A percentile compares a stretch with the other conserved stretches of the same genome.
phyloP scores from a whole-genome alignment of 2,329 filamentous ascomycete species.

The Trichoderma sp. region DNA sequence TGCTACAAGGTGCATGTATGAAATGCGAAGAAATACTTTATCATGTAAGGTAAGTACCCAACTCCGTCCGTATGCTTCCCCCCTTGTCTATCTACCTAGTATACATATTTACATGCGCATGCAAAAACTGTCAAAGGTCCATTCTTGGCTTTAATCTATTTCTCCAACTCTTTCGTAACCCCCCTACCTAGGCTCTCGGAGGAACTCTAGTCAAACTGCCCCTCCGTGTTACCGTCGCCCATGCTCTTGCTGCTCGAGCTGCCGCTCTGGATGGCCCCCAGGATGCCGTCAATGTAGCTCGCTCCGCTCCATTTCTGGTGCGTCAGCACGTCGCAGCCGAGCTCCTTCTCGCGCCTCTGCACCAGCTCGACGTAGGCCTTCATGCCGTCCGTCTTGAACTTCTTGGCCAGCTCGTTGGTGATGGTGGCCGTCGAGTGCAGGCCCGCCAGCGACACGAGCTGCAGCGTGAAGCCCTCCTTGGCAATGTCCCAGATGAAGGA shows the following conservation, averaged over 20 bases:
- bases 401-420: slow-evolving; percentile 72
- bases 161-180: slow-evolving; percentile 16
- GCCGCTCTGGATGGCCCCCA: slow-evolving; percentile 88
- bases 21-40: not conserved
- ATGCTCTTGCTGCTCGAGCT: slow-evolving; percentile 89
- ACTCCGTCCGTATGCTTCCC: slow-evolving; percentile 17
- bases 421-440: slow-evolving; percentile 67
- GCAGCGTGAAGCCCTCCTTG: slow-evolving; percentile 75
- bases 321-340: slow-evolving; percentile 88
- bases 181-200: not conserved
- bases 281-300: slow-evolving; percentile 79
- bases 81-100: not conserved
- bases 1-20: not conserved
- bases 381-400: slow-evolving; percentile 92
- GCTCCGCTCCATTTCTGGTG: slow-evolving; percentile 84
- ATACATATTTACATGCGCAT: slow-evolving; percentile 12
- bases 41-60: not conserved
- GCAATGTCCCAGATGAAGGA: slow-evolving; percentile 97
- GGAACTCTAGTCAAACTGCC: slow-evolving; percentile 54
- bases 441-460: slow-evolving; percentile 68
- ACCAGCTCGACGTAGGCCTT: slow-evolving; percentile 94
- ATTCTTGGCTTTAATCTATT: not conserved
- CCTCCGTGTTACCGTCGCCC: slow-evolving; percentile 92
- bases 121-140: not conserved
- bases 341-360: slow-evolving; percentile 85